These are phyloP conservation scores for Bacterosira constricta DNA, from an alignment of 108 stramenopile genomes.

Conservation along the genomic window DNA sequence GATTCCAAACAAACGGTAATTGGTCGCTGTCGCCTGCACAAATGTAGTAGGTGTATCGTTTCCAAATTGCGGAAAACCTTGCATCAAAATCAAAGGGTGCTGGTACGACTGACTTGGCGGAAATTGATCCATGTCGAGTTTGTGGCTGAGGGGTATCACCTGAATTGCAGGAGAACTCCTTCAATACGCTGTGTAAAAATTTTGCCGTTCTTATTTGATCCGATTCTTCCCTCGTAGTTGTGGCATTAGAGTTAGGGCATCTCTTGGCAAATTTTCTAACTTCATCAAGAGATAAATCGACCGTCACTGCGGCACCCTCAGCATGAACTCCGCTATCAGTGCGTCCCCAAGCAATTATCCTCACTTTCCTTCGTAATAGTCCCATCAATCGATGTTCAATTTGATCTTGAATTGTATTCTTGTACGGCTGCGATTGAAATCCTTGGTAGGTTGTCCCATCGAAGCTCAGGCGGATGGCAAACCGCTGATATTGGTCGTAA, in stretches of 20 bases:
- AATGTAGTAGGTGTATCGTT: slow-evolving; percentile 32
- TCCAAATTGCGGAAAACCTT: slow-evolving; percentile 35
- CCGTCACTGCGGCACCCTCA: slow-evolving; percentile 11
- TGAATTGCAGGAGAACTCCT: slow-evolving; percentile 28
- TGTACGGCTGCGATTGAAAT: slow-evolving; percentile 36
- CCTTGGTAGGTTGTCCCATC: slow-evolving; percentile 36
- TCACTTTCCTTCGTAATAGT: slow-evolving; percentile 15
- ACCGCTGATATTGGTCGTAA: slow-evolving; percentile 4
- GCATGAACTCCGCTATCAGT: slow-evolving; percentile 40
- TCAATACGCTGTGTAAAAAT: slow-evolving; percentile 23
- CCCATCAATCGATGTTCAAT: slow-evolving; percentile 15
- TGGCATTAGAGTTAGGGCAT: neutral
- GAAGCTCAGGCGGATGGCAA: slow-evolving; percentile 29
- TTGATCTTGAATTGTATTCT: slow-evolving; percentile 41
- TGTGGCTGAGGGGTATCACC: slow-evolving; percentile 7
- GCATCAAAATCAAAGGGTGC: slow-evolving; percentile 34
- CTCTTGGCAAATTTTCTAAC: neutral
- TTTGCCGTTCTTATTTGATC: slow-evolving; percentile 6
- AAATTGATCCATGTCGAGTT: slow-evolving; percentile 24
- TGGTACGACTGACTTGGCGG: slow-evolving; percentile 12
- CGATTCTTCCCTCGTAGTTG: neutral
- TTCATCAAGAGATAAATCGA: slow-evolving; percentile 24
- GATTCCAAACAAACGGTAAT: slow-evolving; percentile 24
- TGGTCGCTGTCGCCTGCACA: neutral
- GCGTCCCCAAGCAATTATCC: slow-evolving; percentile 32